Conservation (phyloP, 768 basidiomycete species). For the Boletus speciosus region DNA sequence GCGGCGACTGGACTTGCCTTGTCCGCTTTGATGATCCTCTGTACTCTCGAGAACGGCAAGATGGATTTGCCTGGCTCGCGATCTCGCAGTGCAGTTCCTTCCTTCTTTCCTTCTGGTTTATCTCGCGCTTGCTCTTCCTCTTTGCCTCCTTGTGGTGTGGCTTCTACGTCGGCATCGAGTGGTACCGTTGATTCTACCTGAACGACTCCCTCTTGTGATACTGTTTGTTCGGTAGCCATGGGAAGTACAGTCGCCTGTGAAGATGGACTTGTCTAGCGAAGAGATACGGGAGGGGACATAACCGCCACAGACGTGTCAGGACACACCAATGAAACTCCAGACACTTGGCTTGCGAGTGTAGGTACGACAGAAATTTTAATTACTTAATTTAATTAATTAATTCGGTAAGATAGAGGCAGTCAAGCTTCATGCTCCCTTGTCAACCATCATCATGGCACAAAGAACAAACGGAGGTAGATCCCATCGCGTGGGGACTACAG, state of each 20-base stretch:
- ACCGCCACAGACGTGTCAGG: conserved; percentile 4
- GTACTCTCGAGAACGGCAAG: conserved; percentile 74
- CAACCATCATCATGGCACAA: conserved; percentile 2
- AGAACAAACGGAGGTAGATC: conserved; percentile 15
- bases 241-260: not conserved
- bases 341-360: no score
- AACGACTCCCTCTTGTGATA: conserved; percentile 4
- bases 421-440: not conserved
- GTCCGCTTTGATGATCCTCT: conserved; percentile 84
- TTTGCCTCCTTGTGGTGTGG: not conserved
- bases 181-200: conserved; percentile 2
- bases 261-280: not conserved
- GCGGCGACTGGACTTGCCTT: conserved; percentile 44
- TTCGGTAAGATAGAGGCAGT: not conserved
- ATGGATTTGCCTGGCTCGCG: conserved; percentile 64
- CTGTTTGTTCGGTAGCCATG: conserved; percentile 16
- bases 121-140: conserved; percentile 8
- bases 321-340: not conserved
- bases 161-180: conserved; percentile 12
- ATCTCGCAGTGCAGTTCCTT: conserved; percentile 13
- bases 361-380: no score
- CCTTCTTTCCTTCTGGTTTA: conserved; percentile 23
- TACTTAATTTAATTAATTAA: no score
- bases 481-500: conserved; percentile 21
- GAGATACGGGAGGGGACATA: not conserved